Conservation (phyloP, 2,329 filamentous ascomycete species). For the Xylaria sp. region DNA sequence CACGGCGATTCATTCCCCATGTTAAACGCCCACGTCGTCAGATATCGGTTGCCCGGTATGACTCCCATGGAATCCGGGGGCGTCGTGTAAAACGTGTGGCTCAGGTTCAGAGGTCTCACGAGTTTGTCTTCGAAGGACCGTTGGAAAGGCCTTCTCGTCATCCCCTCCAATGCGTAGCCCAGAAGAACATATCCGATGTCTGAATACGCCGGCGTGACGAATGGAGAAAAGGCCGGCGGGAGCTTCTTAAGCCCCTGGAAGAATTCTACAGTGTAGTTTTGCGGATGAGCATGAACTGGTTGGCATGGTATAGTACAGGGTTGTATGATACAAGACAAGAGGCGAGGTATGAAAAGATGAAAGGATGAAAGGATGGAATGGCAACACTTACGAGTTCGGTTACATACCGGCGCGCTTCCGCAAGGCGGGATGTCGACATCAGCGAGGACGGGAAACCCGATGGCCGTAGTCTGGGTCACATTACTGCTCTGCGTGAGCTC, state of each 20-base stretch:
- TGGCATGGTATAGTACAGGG: not conserved
- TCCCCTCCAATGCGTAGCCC: slow-evolving; percentile 44
- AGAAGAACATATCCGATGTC: slow-evolving; percentile 48
- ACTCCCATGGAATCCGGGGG: slow-evolving; percentile 43
- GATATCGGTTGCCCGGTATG: slow-evolving; percentile 41
- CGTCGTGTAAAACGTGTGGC: slow-evolving; percentile 40
- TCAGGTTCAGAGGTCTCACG: slow-evolving; percentile 42
- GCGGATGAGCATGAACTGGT: slow-evolving; percentile 12
- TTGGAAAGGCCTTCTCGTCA: slow-evolving; percentile 43
- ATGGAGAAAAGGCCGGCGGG: slow-evolving; percentile 42
- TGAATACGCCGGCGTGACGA: slow-evolving; percentile 46
- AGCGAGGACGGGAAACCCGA: slow-evolving; percentile 41
- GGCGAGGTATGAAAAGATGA: not conserved
- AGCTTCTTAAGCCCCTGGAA: slow-evolving; percentile 38
- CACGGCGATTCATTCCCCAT: slow-evolving; percentile 42
- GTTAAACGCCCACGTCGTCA: slow-evolving; percentile 42
- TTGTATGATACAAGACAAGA: not conserved
- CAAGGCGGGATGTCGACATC: slow-evolving; percentile 40
- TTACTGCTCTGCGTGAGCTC: slow-evolving; percentile 34
- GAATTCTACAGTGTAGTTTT: slow-evolving; percentile 33
- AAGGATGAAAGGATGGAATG: not conserved
- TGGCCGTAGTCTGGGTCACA: slow-evolving; percentile 17
- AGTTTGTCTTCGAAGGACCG: slow-evolving; percentile 40
- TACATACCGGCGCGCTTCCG: slow-evolving; percentile 40
- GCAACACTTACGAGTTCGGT: slow-evolving; percentile 34